Percentiles rank a stretch among this genome's conserved stretches.
phyloP scores from a whole-genome alignment of 1,139 yeast species.

The Debaryomycetaceae sp. region DNA sequence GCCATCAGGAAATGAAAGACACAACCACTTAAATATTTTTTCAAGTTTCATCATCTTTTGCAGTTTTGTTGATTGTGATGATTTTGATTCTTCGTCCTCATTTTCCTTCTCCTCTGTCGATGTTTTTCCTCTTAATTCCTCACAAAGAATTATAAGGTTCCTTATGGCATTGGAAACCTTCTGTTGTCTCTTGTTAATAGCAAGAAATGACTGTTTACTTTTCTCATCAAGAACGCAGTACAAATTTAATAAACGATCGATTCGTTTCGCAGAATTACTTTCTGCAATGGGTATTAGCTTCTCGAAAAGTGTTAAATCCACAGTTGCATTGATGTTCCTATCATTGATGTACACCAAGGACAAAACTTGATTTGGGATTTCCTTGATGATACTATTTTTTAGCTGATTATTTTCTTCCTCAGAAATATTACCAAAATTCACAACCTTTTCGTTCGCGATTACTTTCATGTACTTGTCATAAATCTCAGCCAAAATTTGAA shows the following conservation, averaged over 20 bases:
- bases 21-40: constrained; percentile 63
- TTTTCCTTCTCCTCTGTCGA: constrained; percentile 35
- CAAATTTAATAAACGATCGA: constrained; percentile 50
- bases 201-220: constrained; percentile 61
- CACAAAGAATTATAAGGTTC: constrained; percentile 33
- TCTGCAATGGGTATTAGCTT: constrained; percentile 54
- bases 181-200: constrained; percentile 66
- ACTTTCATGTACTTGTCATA: constrained; percentile 38
- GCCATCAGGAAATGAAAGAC: constrained; percentile 53
- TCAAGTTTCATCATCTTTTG: constrained; percentile 35
- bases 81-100: constrained; percentile 8
- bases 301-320: constrained; percentile 62
- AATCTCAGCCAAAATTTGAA: constrained; percentile 52
- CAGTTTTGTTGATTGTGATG: constrained; percentile 4
- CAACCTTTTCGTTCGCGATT: constrained; percentile 12
- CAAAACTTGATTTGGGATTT: constrained; percentile 66
- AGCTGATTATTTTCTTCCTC: constrained; percentile 34
- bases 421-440: constrained; percentile 28
- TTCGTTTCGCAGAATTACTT: constrained; percentile 44
- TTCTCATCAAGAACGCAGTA: constrained; percentile 50
- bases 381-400: constrained; percentile 28
- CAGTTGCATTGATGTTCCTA: constrained; percentile 59
- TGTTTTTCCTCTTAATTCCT: constrained; percentile 21
- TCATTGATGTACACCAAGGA: constrained; percentile 76
- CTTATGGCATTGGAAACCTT: constrained; percentile 46